These are phyloP conservation scores for Stenocarpella maydis DNA, from an alignment of 2,329 filamentous ascomycete species.

Conservation along the genomic window DNA sequence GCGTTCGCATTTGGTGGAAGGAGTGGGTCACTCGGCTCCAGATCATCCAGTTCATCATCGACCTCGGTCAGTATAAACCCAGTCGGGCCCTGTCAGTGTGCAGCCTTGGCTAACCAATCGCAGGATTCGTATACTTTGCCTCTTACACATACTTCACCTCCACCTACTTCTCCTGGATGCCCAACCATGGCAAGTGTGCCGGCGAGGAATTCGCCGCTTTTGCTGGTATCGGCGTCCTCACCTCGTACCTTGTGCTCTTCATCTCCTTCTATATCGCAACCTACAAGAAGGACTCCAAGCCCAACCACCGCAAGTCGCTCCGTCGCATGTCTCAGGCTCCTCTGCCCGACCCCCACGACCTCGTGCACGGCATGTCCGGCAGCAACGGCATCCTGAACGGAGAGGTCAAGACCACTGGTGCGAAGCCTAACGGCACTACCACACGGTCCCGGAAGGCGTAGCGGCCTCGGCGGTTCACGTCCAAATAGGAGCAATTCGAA, in stretches of 20 bases:
- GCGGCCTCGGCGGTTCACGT: slow-evolving; percentile 34
- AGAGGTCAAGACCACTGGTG: slow-evolving; percentile 61
- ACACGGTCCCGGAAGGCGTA: slow-evolving; percentile 78
- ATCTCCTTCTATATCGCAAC: slow-evolving; percentile 99
- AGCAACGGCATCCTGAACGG: slow-evolving; percentile 54
- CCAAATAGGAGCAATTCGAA: background rate
- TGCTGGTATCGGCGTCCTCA: slow-evolving; percentile 88
- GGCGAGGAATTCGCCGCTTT: slow-evolving; percentile 98
- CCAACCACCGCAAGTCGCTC: slow-evolving; percentile 79
- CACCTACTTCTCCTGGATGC: slow-evolving; percentile 86
- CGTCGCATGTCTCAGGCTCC: slow-evolving; percentile 71
- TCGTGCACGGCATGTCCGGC: slow-evolving; percentile 66
- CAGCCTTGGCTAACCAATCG: slow-evolving; percentile 26
- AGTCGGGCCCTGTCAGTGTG: background rate
- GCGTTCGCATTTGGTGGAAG: slow-evolving; percentile 99
- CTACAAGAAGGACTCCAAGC: slow-evolving; percentile 76
- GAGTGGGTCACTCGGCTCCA: slow-evolving; percentile 98
- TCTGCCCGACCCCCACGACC: slow-evolving; percentile 83
- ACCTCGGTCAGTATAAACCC: slow-evolving; percentile 76
- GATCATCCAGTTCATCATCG: slow-evolving; percentile 96
- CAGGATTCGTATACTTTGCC: slow-evolving; percentile 97
- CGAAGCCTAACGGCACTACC: slow-evolving; percentile 66
- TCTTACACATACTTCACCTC: slow-evolving; percentile 99
- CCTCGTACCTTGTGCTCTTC: slow-evolving; percentile 96
- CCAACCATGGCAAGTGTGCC: slow-evolving; percentile 85